A percentile compares a stretch with the other conserved stretches of the same genome.
Conservation (phyloP, 306 rosid species). For the Gleditsia sinensis region DNA sequence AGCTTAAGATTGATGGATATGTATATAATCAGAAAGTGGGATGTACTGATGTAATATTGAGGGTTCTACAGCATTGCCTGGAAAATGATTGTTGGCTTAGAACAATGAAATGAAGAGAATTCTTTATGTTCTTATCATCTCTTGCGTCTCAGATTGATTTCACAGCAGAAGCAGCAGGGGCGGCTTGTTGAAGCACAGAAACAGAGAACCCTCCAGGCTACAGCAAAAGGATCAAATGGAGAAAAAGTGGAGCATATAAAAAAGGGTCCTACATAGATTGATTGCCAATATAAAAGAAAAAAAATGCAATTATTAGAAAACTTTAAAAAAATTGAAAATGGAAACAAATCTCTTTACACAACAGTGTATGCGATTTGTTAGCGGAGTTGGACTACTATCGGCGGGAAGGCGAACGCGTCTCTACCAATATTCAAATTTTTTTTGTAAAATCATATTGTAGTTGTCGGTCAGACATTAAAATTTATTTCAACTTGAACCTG, state of each 20-base stretch:
- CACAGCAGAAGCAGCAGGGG: conserved; percentile 41
- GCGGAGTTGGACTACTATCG: conserved; percentile 29
- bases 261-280: neutral
- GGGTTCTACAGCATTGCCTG: too few relatives aligned
- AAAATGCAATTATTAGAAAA: neutral
- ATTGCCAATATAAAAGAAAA: neutral
- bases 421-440: too few relatives aligned
- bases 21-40: too few relatives aligned
- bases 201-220: conserved; percentile 5
- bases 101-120: too few relatives aligned
- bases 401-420: conserved; percentile 45
- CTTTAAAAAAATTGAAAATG: neutral
- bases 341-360: conserved; percentile 24
- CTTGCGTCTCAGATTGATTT: conserved; percentile 38
- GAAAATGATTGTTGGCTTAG: too few relatives aligned
- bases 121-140: too few relatives aligned
- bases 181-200: conserved; percentile 36
- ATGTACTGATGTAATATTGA: too few relatives aligned
- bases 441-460: too few relatives aligned
- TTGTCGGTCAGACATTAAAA: too few relatives aligned
- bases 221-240: conserved; percentile 23
- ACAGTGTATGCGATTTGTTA: neutral
- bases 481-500: too few relatives aligned
- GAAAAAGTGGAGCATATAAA: neutral
- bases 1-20: too few relatives aligned